phyloP scores from a whole-genome alignment of 148 eudicot genomes.

The Spergularia marina region DNA sequence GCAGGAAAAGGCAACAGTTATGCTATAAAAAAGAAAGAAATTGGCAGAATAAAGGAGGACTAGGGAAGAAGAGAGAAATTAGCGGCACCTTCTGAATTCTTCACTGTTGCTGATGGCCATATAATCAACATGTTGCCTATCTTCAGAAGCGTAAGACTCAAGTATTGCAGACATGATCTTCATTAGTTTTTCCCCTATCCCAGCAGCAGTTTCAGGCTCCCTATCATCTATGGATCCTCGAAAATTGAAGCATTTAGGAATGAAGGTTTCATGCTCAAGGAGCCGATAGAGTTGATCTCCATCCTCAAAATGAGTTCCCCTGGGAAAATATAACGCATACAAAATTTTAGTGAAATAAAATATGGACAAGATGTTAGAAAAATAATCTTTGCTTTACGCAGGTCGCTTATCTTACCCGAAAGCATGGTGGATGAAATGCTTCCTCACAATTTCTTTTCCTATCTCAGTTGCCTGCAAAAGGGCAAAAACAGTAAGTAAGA shows the following conservation, averaged over 20 bases:
- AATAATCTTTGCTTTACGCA: neutral
- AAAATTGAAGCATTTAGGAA: constrained; percentile 75
- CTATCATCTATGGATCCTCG: constrained; percentile 63
- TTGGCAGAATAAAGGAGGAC: too few species aligned
- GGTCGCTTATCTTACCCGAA: constrained; percentile 51
- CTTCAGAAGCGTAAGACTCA: constrained; percentile 88
- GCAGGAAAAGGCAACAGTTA: neutral
- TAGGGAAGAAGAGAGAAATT: too few species aligned
- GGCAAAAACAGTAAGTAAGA: neutral
- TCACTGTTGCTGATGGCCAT: constrained; percentile 83
- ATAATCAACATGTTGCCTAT: constrained; percentile 59
- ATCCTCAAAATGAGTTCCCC: constrained; percentile 72
- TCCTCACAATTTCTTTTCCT: constrained; percentile 66
- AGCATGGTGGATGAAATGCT: constrained; percentile 83
- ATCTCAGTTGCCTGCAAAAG: constrained; percentile 69
- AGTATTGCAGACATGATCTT: constrained; percentile 83
- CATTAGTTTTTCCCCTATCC: constrained; percentile 48
- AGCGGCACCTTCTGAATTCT: constrained; percentile 77
- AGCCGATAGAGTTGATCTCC: constrained; percentile 68
- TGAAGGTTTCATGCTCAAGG: constrained; percentile 84
- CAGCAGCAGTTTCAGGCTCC: constrained; percentile 58
- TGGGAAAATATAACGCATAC: constrained; percentile 18
- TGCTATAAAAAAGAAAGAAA: too few species aligned
- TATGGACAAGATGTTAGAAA: neutral
- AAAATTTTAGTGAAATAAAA: neutral